Conservation (phyloP, 2,329 filamentous ascomycete genomes). For the Verticillium nubilum region DNA sequence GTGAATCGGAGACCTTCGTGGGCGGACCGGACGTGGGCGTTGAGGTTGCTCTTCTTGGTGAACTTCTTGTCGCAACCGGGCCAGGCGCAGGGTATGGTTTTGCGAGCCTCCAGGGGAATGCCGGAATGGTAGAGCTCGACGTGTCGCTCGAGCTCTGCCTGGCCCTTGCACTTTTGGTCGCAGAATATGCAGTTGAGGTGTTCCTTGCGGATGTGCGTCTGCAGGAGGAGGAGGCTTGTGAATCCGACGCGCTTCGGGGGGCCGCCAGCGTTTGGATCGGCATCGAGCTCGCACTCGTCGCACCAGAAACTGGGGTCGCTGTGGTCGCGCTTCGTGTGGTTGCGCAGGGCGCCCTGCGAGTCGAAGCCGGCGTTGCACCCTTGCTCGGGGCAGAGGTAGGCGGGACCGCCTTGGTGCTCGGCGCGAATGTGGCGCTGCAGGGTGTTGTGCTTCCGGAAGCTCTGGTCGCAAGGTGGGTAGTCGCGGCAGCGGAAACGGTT, state of each 20-base stretch:
- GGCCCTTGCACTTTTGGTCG: conserved; percentile 59
- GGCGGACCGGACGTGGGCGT: conserved; percentile 68
- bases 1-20: conserved; percentile 74
- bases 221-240: conserved; percentile 63
- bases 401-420: conserved; percentile 66
- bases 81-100: conserved; percentile 61
- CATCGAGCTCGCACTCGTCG: conserved; percentile 54
- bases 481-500: conserved; percentile 71
- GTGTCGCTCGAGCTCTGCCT: conserved; percentile 67
- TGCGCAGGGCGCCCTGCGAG: conserved; percentile 62
- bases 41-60: conserved; percentile 78
- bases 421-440: conserved; percentile 76
- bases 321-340: conserved; percentile 68
- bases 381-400: conserved; percentile 62
- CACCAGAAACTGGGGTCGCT: conserved; percentile 69
- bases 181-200: conserved; percentile 78
- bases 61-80: conserved; percentile 70
- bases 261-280: conserved; percentile 31
- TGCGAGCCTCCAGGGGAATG: conserved; percentile 55
- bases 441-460: conserved; percentile 83
- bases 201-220: conserved; percentile 65
- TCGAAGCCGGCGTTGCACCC: conserved; percentile 68
- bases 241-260: conserved; percentile 52
- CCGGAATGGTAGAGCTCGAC: conserved; percentile 71
- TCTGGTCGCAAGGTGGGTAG: conserved; percentile 64